Evolutionary conservation across 1,284 basidiomycete species (phyloP).

Genomic region (Rhizoctonia solani): DNA sequence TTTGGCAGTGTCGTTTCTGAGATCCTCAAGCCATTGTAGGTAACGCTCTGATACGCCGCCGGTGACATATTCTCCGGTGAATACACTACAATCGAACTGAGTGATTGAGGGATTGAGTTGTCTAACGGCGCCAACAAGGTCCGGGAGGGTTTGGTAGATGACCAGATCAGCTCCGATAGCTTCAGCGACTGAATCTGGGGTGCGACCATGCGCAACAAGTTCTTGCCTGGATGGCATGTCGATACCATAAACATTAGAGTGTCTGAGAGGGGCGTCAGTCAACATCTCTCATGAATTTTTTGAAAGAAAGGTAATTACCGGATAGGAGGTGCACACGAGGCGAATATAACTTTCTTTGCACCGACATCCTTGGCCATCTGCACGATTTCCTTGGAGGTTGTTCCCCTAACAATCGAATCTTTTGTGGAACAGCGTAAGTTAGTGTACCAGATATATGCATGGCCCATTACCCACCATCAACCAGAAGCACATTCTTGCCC

Average conservation of each 20-base stretch:
- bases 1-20: slow-evolving; percentile 87
- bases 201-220: slow-evolving; percentile 87
- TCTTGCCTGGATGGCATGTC: slow-evolving; percentile 97
- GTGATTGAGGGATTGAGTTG: slow-evolving; percentile 82
- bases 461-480: slow-evolving; percentile 71
- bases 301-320: slow-evolving; percentile 51
- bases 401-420: slow-evolving; percentile 99
- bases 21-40: slow-evolving; percentile 72
- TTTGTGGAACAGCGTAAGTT: not conserved
- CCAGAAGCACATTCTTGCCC: slow-evolving; percentile 90
- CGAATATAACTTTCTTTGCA: slow-evolving; percentile 96
- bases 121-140: slow-evolving; percentile 86
- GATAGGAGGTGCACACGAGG: slow-evolving; percentile 96
- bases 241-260: slow-evolving; percentile 98
- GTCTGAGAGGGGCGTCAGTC: slow-evolving; percentile 50
- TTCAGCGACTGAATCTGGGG: slow-evolving; percentile 74
- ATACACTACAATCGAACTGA: slow-evolving; percentile 95
- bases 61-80: slow-evolving; percentile 96
- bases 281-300: not conserved
- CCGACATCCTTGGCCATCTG: slow-evolving; percentile 99
- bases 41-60: slow-evolving; percentile 92
- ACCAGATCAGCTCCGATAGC: slow-evolving; percentile 95
- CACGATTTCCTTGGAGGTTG: slow-evolving; percentile 98
- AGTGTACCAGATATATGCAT: not conserved
- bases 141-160: slow-evolving; percentile 94